A percentile compares a stretch with the other conserved stretches of the same genome.
Conservation (phyloP, 2,329 filamentous ascomycete species). For the Blastomyces percursus region DNA sequence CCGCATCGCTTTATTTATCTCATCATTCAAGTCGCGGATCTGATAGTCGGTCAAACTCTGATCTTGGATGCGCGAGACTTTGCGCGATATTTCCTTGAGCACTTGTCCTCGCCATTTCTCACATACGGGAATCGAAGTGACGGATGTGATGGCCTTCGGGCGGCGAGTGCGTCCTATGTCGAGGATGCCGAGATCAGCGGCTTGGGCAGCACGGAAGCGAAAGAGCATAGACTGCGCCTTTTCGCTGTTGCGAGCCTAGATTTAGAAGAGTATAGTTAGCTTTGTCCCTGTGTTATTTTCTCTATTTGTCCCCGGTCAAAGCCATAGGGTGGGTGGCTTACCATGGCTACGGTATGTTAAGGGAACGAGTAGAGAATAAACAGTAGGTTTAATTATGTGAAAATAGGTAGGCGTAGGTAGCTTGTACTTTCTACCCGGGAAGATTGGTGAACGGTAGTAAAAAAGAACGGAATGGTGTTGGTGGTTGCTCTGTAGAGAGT, state of each 20-base stretch:
- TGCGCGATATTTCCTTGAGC: constrained; percentile 91
- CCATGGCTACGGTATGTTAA: constrained; percentile 6
- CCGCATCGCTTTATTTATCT: constrained; percentile 98
- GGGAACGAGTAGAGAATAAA: neutral
- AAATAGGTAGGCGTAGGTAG: neutral
- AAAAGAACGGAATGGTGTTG: neutral
- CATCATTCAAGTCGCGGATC: constrained; percentile 94
- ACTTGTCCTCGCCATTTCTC: constrained; percentile 99
- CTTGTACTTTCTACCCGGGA: neutral
- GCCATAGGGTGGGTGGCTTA: neutral
- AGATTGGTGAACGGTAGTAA: neutral
- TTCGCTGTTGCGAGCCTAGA: constrained; percentile 85
- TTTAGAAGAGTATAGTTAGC: neutral
- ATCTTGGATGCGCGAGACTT: constrained; percentile 94
- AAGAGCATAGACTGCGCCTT: constrained; percentile 99
- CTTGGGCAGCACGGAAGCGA: constrained; percentile 96
- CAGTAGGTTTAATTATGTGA: neutral
- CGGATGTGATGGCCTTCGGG: constrained; percentile 79
- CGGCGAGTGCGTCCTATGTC: constrained; percentile 82
- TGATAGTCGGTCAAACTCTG: constrained; percentile 86
- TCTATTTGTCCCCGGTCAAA: neutral
- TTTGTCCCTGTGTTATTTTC: neutral
- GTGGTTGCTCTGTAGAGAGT: neutral
- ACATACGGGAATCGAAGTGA: constrained; percentile 72
- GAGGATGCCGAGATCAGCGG: constrained; percentile 89